Conservation (phyloP, 768 basidiomycete genomes). For the Kwoniella sp. region DNA sequence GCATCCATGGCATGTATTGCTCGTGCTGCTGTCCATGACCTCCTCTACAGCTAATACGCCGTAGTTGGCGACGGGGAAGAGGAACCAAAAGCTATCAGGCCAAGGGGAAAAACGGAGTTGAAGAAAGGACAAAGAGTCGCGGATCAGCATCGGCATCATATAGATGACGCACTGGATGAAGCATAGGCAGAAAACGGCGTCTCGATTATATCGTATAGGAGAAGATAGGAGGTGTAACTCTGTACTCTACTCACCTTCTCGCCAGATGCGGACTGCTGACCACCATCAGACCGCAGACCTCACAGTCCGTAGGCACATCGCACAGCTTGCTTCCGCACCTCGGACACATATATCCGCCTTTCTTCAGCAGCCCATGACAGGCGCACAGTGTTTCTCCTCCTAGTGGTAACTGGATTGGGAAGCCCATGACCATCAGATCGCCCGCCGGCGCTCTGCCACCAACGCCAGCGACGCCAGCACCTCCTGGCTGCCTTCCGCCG, state of each 20-base stretch:
- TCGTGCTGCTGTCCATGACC: slow-evolving; percentile 26
- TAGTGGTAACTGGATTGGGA: slow-evolving; percentile 85
- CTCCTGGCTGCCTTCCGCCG: slow-evolving; percentile 56
- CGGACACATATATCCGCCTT: slow-evolving; percentile 92
- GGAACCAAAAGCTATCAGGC: slow-evolving; percentile 54
- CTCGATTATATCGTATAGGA: neutral
- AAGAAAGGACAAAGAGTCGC: neutral
- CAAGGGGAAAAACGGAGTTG: neutral
- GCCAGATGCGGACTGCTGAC: slow-evolving; percentile 97
- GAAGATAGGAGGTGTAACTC: too few species aligned
- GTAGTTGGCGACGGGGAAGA: slow-evolving; percentile 92
- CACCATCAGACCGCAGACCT: slow-evolving; percentile 95
- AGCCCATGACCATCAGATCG: slow-evolving; percentile 99
- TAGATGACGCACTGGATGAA: neutral
- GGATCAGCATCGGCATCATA: neutral
- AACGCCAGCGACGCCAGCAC: slow-evolving; percentile 56
- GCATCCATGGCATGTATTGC: slow-evolving; percentile 74
- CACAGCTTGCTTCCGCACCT: slow-evolving; percentile 90
- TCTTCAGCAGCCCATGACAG: slow-evolving; percentile 89
- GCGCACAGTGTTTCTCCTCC: slow-evolving; percentile 80
- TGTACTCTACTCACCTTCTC: slow-evolving; percentile 64
- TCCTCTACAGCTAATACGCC: slow-evolving; percentile 22
- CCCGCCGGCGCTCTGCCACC: slow-evolving; percentile 47
- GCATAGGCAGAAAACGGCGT: slow-evolving; percentile 4
- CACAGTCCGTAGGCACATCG: slow-evolving; percentile 97